A percentile compares a stretch with the other conserved stretches of the same genome.
Conservation (phyloP, 352 stramenopile species). For the Globisporangium alternatum region DNA sequence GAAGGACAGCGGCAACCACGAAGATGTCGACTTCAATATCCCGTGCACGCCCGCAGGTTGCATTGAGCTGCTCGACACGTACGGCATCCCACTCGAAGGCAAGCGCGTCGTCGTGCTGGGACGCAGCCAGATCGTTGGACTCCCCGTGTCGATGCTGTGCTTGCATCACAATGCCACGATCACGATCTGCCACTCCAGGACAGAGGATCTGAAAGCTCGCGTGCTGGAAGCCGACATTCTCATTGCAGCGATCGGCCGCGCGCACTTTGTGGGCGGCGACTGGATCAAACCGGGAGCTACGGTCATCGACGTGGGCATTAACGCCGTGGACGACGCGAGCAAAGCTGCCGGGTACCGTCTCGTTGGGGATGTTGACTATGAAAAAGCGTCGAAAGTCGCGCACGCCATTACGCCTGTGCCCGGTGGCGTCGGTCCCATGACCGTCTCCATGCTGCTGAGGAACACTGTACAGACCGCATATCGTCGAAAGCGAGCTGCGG, state of each 20-base stretch:
- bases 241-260: constrained; percentile 93
- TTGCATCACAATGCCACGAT: constrained; percentile 96
- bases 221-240: constrained; percentile 95
- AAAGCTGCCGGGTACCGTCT: constrained; percentile 90
- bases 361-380: constrained; percentile 97
- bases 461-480: constrained; percentile 71
- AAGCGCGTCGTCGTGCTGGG: constrained; percentile 97
- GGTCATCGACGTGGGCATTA: constrained; percentile 99
- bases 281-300: constrained; percentile 97
- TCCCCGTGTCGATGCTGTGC: constrained; percentile 95
- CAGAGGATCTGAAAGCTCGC: constrained; percentile 75
- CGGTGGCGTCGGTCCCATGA: constrained; percentile 97
- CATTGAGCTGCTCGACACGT: constrained; percentile 93
- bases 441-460: constrained; percentile 91
- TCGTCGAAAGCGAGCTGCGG: constrained; percentile 20
- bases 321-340: constrained; percentile 88
- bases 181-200: constrained; percentile 97
- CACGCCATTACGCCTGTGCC: constrained; percentile 97
- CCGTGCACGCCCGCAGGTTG: constrained; percentile 97
- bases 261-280: constrained; percentile 90
- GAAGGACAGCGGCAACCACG: not conserved
- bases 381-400: constrained; percentile 76
- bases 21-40: constrained; percentile 78
- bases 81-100: constrained; percentile 88
- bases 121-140: constrained; percentile 96